phyloP scores from a whole-genome alignment of 106 monocot genomes.

The Gastrodia elata region DNA sequence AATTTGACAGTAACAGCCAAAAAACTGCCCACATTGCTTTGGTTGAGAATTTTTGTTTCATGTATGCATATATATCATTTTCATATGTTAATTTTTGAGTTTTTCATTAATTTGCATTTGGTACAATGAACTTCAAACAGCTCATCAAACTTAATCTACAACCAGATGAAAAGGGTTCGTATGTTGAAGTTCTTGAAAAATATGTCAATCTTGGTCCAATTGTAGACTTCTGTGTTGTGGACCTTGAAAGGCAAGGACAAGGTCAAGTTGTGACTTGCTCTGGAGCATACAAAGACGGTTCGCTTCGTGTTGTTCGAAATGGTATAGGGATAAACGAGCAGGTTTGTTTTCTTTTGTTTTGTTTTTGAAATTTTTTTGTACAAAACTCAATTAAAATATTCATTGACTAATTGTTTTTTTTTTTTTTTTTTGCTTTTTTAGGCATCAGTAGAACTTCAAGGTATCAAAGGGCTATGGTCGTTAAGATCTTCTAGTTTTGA shows the following conservation, averaged over 20 bases:
- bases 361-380: background rate
- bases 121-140: conserved; percentile 23
- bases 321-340: conserved; percentile 98
- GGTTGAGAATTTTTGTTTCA: background rate
- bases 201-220: conserved; percentile 98
- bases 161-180: conserved; percentile 92
- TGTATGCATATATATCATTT: background rate
- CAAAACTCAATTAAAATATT: background rate
- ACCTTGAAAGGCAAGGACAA: conserved; percentile 97
- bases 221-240: conserved; percentile 96
- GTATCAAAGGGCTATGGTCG: conserved; percentile 98
- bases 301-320: conserved; percentile 89
- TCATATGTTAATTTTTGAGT: conserved; percentile 1
- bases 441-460: conserved; percentile 97
- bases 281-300: conserved; percentile 97
- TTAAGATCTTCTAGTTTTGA: conserved; percentile 67
- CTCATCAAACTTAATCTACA: conserved; percentile 92
- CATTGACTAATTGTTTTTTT: background rate
- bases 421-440: conserved; percentile 18
- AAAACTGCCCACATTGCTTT: too few relatives aligned
- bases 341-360: too few relatives aligned
- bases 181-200: conserved; percentile 90
- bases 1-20: too few relatives aligned
- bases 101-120: background rate
- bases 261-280: conserved; percentile 99